Conservation (phyloP, 2,329 filamentous ascomycete species). For the Cercospora nicotianae region DNA sequence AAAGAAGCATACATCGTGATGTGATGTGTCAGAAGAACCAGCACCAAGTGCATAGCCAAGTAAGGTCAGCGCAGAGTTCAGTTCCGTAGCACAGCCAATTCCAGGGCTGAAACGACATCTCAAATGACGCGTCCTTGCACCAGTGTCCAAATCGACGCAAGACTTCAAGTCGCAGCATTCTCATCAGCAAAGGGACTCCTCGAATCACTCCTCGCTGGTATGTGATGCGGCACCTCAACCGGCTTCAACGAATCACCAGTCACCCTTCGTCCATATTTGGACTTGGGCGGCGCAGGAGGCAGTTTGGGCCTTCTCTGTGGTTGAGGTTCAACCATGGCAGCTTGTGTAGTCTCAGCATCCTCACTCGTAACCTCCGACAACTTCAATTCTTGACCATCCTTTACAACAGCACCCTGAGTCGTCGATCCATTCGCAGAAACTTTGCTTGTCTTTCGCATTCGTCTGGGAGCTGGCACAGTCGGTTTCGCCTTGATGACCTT, state of each 20-base stretch:
- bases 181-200: constrained; percentile 30
- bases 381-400: constrained; percentile 10
- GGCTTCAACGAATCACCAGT: constrained; percentile 1
- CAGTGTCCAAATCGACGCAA: not conserved
- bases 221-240: constrained; percentile 6
- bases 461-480: constrained; percentile 76
- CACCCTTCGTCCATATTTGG: constrained; percentile 15
- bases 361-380: constrained; percentile 4
- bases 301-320: constrained; percentile 19
- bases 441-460: constrained; percentile 45
- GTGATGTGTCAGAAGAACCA: not conserved
- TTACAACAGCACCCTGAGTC: constrained; percentile 13
- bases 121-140: not conserved
- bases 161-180: constrained; percentile 24
- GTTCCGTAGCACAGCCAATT: not conserved
- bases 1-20: not conserved
- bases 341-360: not conserved
- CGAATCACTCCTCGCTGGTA: constrained; percentile 21
- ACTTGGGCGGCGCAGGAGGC: constrained; percentile 12
- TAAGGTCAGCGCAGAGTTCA: not conserved
- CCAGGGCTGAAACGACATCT: not conserved
- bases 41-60: not conserved
- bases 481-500: constrained; percentile 74
- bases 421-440: constrained; percentile 13
- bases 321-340: constrained; percentile 8